Base-by-base conservation (phyloP, 768 basidiomycete genomes). In the Leccinum pellstonianum region DNA sequence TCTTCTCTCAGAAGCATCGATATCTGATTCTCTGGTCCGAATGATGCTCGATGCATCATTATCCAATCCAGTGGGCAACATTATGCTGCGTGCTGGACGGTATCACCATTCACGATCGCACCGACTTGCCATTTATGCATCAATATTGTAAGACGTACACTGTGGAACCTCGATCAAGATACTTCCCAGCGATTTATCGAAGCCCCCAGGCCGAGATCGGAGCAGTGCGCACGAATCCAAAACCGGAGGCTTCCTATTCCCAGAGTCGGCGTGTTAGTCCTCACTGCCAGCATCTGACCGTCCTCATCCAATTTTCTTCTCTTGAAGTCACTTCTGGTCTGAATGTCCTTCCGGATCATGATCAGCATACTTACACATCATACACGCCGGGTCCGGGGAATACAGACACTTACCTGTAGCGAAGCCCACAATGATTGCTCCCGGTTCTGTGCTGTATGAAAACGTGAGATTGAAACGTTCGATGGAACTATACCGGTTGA, bases 231-330 rank as follows among this genome's bases (percentile, higher is more conserved):
- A 57, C 62, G 60, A 17, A 62, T 61, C 33, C 46, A 37, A 54
- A 64, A 61, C 54, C 60, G 65, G 17, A 62, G 54, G 21, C 81
- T 79, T 15, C 77, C 61, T 38, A 52, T 68, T 56, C 15, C 62
- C 60, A 49, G 56, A 68, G 14, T 62, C 57, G 35, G 5, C 14
- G 31, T 31, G 31, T 31, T 31, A 31, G 31, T 31, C 31, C 31
- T 31, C 31, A 31, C 4, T 31, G 31, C 31, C 31, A 77, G 70
- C 23, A 84, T 62, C 66, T 88, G 84, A 1, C 86, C 84, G 69
- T 89, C 84, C 33, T 77, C 73, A 64, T 86, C 77, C 31, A 87
- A 59, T 77, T 71, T 51, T 79, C 74, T 59, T 84, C 72, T 60
- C 77, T 72, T 47, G 76, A 66, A 0, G 74, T 76, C 3, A 81